phyloP scores from a whole-genome alignment of 2,329 filamentous ascomycete species.

The Bipolaris oryzae region DNA sequence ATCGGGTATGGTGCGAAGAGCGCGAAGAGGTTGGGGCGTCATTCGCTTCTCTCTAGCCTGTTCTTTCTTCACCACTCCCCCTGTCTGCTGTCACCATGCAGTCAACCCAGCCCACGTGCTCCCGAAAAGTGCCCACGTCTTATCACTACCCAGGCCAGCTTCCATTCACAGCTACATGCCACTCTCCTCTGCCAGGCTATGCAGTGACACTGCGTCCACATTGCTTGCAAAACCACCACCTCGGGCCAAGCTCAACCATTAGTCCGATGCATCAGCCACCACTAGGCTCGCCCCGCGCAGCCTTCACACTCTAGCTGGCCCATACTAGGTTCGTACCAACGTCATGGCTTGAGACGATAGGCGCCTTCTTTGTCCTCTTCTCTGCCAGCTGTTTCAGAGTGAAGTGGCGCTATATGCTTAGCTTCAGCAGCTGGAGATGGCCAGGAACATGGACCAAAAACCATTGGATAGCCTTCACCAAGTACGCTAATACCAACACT shows the following conservation, averaged over 20 bases:
- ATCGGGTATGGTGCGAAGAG: not conserved
- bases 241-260: not conserved
- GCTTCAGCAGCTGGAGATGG: not conserved
- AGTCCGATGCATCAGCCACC: not conserved
- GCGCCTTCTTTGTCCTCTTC: not conserved
- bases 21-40: slow-evolving; percentile 2
- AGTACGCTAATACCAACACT: not conserved
- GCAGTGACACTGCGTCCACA: too few relatives aligned
- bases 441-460: not conserved
- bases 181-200: not conserved
- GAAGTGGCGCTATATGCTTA: not conserved
- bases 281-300: not conserved
- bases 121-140: not conserved
- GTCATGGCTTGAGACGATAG: not conserved
- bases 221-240: not conserved
- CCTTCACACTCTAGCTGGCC: not conserved
- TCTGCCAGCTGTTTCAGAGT: not conserved
- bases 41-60: slow-evolving; percentile 1
- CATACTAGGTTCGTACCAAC: not conserved
- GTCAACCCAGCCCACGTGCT: not conserved
- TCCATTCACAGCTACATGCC: not conserved
- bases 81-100: not conserved
- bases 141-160: not conserved
- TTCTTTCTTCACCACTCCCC: not conserved
- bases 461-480: not conserved